phyloP scores from a whole-genome alignment of 2,329 filamentous ascomycete species.

The Beauveria australis region DNA sequence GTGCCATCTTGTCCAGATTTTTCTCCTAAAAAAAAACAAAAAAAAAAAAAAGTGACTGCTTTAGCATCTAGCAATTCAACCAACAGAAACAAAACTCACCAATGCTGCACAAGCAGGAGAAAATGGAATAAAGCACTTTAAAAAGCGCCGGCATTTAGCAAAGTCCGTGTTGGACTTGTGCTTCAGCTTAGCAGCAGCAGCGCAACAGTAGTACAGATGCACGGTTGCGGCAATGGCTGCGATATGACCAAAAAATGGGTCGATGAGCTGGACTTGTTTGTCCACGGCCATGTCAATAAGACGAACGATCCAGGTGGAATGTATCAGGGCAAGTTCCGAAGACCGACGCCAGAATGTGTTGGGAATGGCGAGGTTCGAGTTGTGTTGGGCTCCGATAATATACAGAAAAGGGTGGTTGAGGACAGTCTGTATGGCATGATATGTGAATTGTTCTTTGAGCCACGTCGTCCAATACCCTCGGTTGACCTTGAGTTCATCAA shows the following conservation, averaged over 20 bases:
- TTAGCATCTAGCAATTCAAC: constrained; percentile 3
- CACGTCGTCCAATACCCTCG: constrained; percentile 43
- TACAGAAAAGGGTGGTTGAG: constrained; percentile 47
- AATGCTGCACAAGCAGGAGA: constrained; percentile 37
- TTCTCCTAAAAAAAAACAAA: constrained; percentile 28
- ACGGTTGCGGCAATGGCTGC: constrained; percentile 45
- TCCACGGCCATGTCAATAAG: constrained; percentile 47
- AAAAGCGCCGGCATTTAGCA: constrained; percentile 40
- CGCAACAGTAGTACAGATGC: constrained; percentile 45
- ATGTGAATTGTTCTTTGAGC: constrained; percentile 45
- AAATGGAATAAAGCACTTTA: constrained; percentile 38
- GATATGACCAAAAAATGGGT: constrained; percentile 44
- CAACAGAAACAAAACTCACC: constrained; percentile 23
- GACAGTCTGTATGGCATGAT: constrained; percentile 42
- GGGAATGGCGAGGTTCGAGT: constrained; percentile 41
- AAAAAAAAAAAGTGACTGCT: background rate
- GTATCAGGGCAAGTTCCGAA: constrained; percentile 41
- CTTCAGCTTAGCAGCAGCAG: constrained; percentile 38
- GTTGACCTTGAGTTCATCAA: constrained; percentile 35
- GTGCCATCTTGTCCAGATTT: constrained; percentile 39
- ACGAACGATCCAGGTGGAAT: constrained; percentile 45
- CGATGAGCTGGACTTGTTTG: constrained; percentile 38
- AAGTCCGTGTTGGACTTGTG: constrained; percentile 45
- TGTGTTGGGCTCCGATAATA: constrained; percentile 43
- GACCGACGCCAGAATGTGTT: constrained; percentile 47